phyloP scores from a whole-genome alignment of 1,284 basidiomycete genomes.

The Microbotryomycetes sp. region DNA sequence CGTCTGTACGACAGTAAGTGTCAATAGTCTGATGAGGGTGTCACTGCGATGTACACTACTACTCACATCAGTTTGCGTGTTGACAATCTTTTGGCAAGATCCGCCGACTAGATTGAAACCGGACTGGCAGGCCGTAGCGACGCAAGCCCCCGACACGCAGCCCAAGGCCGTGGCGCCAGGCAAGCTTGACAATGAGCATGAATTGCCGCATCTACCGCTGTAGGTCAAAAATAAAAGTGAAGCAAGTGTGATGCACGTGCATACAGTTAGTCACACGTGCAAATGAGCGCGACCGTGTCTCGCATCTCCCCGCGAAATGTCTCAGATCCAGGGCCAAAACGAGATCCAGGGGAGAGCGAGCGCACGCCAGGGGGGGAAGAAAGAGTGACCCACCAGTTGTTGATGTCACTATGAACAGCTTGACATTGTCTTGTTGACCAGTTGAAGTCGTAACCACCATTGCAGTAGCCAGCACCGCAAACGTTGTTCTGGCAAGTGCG shows the following conservation, averaged over 20 bases:
- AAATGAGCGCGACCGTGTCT: not conserved
- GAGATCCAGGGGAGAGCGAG: not conserved
- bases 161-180: not conserved
- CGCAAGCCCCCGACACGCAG: not conserved
- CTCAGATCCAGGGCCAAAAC: not conserved
- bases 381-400: slow-evolving; percentile 17
- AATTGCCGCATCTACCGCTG: slow-evolving; percentile 15
- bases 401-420: slow-evolving; percentile 10
- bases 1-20: not conserved
- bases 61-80: not conserved
- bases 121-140: slow-evolving; percentile 3
- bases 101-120: slow-evolving; percentile 16
- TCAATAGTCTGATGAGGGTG: not conserved
- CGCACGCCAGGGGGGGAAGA: not conserved
- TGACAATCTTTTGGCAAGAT: not conserved
- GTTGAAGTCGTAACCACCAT: slow-evolving; percentile 17
- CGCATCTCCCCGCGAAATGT: not conserved
- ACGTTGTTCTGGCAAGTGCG: slow-evolving; percentile 11
- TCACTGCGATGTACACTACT: not conserved
- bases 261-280: not conserved
- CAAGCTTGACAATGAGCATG: not conserved
- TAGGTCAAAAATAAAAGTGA: not conserved
- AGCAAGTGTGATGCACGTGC: no score
- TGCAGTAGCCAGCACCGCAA: slow-evolving; percentile 15
- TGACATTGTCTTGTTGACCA: slow-evolving; percentile 15